These are phyloP conservation scores for Cytospora leucostoma DNA, from an alignment of 2,329 filamentous ascomycete genomes.

Conservation along the genomic window DNA sequence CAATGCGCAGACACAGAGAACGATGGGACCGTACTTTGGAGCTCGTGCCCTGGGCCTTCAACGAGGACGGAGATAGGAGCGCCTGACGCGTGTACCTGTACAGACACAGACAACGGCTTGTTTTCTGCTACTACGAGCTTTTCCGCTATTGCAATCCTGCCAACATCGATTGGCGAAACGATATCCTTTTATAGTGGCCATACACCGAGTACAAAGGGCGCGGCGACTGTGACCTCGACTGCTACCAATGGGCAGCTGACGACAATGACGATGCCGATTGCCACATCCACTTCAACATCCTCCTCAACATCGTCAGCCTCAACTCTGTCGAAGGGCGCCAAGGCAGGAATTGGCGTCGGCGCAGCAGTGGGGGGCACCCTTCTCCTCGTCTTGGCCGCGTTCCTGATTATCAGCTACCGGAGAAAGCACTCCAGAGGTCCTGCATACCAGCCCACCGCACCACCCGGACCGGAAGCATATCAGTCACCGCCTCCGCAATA, in stretches of 20 bases:
- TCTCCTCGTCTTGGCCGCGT: slow-evolving; percentile 1
- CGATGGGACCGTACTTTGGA: slow-evolving; percentile 8
- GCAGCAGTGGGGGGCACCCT: neutral
- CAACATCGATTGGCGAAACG: neutral
- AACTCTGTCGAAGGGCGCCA: slow-evolving; percentile 5
- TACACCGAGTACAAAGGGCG: slow-evolving; percentile 1
- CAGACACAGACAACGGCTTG: neutral
- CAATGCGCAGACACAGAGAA: slow-evolving; percentile 8
- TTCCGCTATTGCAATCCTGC: slow-evolving; percentile 4
- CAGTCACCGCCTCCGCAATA: slow-evolving; percentile 15
- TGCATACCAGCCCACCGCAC: slow-evolving; percentile 3
- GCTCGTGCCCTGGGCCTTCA: neutral
- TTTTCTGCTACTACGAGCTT: neutral
- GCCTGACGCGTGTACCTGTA: slow-evolving; percentile 10
- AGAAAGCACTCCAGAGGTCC: neutral
- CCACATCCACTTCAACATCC: neutral
- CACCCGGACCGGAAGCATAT: neutral
- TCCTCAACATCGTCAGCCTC: neutral
- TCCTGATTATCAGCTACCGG: neutral
- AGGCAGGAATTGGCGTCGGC: slow-evolving; percentile 17
- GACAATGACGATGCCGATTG: neutral
- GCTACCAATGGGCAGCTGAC: slow-evolving; percentile 2
- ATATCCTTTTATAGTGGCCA: slow-evolving; percentile 10
- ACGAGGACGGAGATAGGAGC: slow-evolving; percentile 12
- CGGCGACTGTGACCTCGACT: slow-evolving; percentile 3